Evolutionary conservation across 2,329 filamentous ascomycete genomes (phyloP).

Genomic region (Colletotrichum karsti): DNA sequence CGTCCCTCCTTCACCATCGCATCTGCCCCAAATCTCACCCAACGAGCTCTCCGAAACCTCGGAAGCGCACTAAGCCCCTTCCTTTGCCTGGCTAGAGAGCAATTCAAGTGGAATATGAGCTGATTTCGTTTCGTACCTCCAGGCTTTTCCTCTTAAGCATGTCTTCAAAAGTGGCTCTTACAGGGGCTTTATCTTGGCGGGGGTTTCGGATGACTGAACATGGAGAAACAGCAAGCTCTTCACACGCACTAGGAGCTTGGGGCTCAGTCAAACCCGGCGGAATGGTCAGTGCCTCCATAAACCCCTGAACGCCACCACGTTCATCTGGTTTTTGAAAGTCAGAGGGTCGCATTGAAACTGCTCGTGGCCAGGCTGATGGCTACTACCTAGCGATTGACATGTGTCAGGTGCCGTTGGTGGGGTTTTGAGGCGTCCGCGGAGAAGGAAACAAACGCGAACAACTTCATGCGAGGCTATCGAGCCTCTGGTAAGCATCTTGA

Average conservation of each 20-base stretch:
- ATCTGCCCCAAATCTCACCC: background rate
- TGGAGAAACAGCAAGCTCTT: background rate
- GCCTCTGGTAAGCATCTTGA: too few species aligned
- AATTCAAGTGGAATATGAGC: background rate
- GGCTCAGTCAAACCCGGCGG: background rate
- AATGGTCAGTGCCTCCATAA: background rate
- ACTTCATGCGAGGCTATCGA: background rate
- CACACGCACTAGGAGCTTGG: constrained; percentile 10
- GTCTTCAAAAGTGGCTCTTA: constrained; percentile 1
- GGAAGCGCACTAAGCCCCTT: background rate
- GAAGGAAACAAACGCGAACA: constrained; percentile 11
- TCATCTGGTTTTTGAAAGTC: constrained; percentile 6
- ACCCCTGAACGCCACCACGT: background rate
- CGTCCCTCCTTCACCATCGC: background rate
- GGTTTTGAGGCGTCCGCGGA: background rate
- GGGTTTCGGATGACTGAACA: constrained; percentile 7
- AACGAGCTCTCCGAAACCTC: constrained; percentile 14
- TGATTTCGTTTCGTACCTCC: constrained; percentile 16
- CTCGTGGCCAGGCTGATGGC: background rate
- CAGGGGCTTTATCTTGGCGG: constrained; percentile 27
- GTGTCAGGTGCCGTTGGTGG: constrained; percentile 22
- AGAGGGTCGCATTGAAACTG: background rate
- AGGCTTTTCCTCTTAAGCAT: background rate
- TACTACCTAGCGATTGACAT: constrained; percentile 4
- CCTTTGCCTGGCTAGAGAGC: background rate